Evolutionary conservation across 2,329 filamentous ascomycete genomes (phyloP).

Genomic region (Arthroderma sp.): DNA sequence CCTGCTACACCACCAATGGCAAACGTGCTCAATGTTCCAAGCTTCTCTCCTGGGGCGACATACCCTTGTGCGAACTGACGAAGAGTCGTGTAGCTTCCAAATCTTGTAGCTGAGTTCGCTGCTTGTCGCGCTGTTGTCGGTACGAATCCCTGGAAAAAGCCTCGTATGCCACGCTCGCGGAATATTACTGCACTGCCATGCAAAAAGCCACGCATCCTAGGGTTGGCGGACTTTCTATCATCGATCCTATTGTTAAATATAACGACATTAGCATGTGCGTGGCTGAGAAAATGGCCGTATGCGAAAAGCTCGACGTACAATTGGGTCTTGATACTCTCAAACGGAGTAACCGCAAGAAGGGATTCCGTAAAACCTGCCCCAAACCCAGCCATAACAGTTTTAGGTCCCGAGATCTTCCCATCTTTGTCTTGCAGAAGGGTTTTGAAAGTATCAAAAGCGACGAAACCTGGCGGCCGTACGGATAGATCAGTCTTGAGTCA

Average conservation of each 20-base stretch:
- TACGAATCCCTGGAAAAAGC: conserved; percentile 94
- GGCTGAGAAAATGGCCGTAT: not conserved
- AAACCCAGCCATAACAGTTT: conserved; percentile 86
- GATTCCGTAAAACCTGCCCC: conserved; percentile 91
- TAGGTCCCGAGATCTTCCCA: conserved; percentile 78
- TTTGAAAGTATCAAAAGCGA: conserved; percentile 94
- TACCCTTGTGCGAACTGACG: conserved; percentile 88
- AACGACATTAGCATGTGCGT: conserved; percentile 1
- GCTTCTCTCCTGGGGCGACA: conserved; percentile 85
- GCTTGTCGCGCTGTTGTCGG: conserved; percentile 90
- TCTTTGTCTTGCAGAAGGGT: conserved; percentile 64
- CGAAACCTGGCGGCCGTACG: conserved; percentile 49
- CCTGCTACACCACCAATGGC: conserved; percentile 80
- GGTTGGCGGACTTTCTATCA: conserved; percentile 74
- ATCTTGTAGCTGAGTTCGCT: conserved; percentile 84
- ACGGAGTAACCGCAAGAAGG: conserved; percentile 83
- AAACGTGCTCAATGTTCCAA: conserved; percentile 78
- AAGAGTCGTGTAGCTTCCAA: conserved; percentile 78
- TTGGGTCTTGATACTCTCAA: conserved; percentile 97
- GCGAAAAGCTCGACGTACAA: conserved; percentile 38
- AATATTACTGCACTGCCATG: conserved; percentile 80
- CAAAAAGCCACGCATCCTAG: conserved; percentile 80
- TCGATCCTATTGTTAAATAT: conserved; percentile 54
- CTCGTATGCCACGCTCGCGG: conserved; percentile 71
- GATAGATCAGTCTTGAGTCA: not conserved